phyloP scores from a whole-genome alignment of 2,329 filamentous ascomycete species.

The Alternaria postmessia region DNA sequence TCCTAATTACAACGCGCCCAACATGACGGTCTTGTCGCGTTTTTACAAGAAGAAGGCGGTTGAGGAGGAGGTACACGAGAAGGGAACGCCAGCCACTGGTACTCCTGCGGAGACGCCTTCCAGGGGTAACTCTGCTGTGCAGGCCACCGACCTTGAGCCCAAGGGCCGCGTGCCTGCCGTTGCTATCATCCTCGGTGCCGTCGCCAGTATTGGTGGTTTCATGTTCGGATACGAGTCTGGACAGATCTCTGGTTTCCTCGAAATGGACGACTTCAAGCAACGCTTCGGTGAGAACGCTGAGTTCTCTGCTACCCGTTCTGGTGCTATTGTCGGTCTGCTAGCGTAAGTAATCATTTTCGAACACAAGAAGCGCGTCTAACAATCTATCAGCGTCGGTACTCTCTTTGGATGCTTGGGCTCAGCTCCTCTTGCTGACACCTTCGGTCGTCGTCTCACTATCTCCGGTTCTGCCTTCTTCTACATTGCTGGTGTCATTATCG shows the following conservation, averaged over 20 bases:
- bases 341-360: conserved; percentile 29
- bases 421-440: conserved; percentile 66
- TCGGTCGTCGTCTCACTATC: conserved; percentile 70
- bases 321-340: conserved; percentile 49
- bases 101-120: conserved; percentile 37
- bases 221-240: conserved; percentile 41
- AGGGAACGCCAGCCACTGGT: conserved; percentile 34
- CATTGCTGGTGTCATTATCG: conserved; percentile 70
- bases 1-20: conserved; percentile 8
- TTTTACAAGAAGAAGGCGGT: conserved; percentile 30
- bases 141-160: conserved; percentile 21
- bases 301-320: conserved; percentile 45
- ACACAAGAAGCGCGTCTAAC: conserved; percentile 10
- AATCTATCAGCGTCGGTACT: conserved; percentile 63
- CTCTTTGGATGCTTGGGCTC: conserved; percentile 73
- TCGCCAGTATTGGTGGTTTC: conserved; percentile 48
- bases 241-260: conserved; percentile 40
- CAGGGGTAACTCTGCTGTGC: conserved; percentile 30
- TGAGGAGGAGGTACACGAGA: conserved; percentile 30
- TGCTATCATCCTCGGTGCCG: conserved; percentile 40
- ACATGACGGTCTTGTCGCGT: conserved; percentile 27
- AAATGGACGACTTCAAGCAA: conserved; percentile 45
- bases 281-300: conserved; percentile 45
- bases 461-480: conserved; percentile 69
- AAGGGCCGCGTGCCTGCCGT: conserved; percentile 37